These are phyloP conservation scores for Phialophora verrucosa DNA, from an alignment of 2,329 filamentous ascomycete species.

Conservation along the genomic window DNA sequence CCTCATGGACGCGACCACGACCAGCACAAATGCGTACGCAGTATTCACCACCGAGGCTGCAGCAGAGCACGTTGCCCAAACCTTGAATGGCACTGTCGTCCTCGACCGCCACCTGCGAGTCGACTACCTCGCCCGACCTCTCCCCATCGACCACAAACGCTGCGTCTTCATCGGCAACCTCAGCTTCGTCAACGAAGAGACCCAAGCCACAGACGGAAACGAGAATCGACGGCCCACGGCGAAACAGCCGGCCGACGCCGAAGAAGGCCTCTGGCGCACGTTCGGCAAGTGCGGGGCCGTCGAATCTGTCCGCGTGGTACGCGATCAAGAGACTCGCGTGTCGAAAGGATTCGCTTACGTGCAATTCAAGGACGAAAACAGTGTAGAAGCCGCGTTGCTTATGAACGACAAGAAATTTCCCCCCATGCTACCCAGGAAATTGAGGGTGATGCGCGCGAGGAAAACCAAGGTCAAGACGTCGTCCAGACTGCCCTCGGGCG, in stretches of 20 bases:
- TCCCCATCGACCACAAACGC: constrained; percentile 79
- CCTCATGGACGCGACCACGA: constrained; percentile 87
- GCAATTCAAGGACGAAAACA: constrained; percentile 87
- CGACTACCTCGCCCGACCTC: constrained; percentile 87
- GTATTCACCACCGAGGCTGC: constrained; percentile 80
- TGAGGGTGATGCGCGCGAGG: constrained; percentile 87
- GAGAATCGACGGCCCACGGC: constrained; percentile 72
- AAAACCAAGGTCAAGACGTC: constrained; percentile 45
- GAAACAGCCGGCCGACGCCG: constrained; percentile 79
- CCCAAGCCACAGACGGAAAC: constrained; percentile 65
- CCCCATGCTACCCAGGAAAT: constrained; percentile 84
- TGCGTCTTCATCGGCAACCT: constrained; percentile 97
- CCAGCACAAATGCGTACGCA: constrained; percentile 91
- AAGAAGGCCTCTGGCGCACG: constrained; percentile 88
- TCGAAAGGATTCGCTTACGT: constrained; percentile 98
- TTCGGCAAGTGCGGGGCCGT: constrained; percentile 80
- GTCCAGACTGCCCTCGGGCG: constrained; percentile 32
- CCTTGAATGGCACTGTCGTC: constrained; percentile 82
- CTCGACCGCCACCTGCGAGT: constrained; percentile 88
- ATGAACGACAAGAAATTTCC: constrained; percentile 91
- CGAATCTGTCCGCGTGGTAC: constrained; percentile 89
- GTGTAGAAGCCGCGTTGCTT: constrained; percentile 87
- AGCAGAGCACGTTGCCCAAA: constrained; percentile 74
- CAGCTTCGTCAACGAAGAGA: constrained; percentile 93
- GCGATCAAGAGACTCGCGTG: constrained; percentile 87